These are phyloP conservation scores for Cercospora sp. DNA, from an alignment of 2,329 filamentous ascomycete species.

Conservation along the genomic window DNA sequence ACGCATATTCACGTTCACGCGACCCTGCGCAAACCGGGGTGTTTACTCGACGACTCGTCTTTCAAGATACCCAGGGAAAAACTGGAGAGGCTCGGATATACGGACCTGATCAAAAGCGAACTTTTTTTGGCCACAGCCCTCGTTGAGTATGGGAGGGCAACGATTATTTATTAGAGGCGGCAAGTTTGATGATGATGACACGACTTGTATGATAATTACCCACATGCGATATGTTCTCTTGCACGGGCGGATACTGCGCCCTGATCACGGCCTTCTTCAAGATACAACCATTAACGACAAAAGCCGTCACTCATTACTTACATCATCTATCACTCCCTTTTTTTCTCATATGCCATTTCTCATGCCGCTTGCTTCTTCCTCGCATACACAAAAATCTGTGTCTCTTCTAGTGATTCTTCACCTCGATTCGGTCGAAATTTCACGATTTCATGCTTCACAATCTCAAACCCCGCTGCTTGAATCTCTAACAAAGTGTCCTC, in stretches of 20 bases:
- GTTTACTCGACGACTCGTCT: background rate
- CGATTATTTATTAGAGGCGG: background rate
- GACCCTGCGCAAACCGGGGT: background rate
- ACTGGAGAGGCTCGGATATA: background rate
- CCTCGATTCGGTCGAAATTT: background rate
- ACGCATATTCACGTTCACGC: background rate
- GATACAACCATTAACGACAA: background rate
- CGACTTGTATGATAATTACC: background rate
- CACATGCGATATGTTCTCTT: background rate
- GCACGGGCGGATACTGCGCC: background rate
- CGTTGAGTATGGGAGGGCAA: background rate
- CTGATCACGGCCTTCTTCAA: background rate
- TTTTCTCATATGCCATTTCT: too few species aligned
- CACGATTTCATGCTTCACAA: background rate
- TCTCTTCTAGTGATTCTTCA: background rate
- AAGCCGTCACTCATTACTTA: background rate
- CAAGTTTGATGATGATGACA: background rate
- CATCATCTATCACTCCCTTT: too few species aligned
- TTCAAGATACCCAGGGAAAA: too few species aligned
- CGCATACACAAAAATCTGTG: slow-evolving; percentile 9
- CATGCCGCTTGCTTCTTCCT: background rate
- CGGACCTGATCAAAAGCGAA: background rate
- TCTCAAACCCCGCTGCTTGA: slow-evolving; percentile 8
- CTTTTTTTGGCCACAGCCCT: background rate
- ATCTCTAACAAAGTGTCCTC: background rate